Evolutionary conservation across 495 filamentous ascomycete genomes (phyloP).

Genomic region (Podospora appendiculata): DNA sequence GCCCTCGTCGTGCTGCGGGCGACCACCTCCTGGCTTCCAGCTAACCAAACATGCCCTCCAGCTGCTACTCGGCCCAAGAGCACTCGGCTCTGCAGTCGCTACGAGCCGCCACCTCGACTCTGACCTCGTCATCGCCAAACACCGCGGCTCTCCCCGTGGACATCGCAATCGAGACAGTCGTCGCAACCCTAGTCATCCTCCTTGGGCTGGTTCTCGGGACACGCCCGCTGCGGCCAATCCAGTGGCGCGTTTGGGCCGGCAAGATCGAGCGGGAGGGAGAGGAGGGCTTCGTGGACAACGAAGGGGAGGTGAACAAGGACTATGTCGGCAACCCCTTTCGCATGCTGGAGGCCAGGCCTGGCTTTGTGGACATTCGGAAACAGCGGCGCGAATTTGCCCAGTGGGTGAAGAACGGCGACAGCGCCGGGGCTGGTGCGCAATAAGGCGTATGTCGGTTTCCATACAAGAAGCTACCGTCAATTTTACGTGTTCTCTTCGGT

Average conservation of each 20-base stretch:
- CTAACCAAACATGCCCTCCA: constrained; percentile 18
- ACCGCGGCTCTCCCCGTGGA: constrained; percentile 57
- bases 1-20: not conserved
- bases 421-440: not conserved
- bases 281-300: constrained; percentile 61
- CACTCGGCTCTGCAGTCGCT: constrained; percentile 63
- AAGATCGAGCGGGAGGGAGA: constrained; percentile 70
- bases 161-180: constrained; percentile 66
- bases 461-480: not conserved
- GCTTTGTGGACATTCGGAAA: constrained; percentile 50
- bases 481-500: too few relatives aligned
- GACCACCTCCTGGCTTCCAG: not conserved
- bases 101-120: constrained; percentile 42
- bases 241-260: constrained; percentile 78
- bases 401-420: constrained; percentile 47
- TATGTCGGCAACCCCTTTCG: constrained; percentile 44
- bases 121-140: constrained; percentile 24
- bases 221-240: constrained; percentile 64
- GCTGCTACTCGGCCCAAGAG: constrained; percentile 82
- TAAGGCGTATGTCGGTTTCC: not conserved
- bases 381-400: constrained; percentile 71
- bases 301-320: constrained; percentile 48
- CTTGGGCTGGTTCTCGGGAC: constrained; percentile 63
- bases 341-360: constrained; percentile 36
- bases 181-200: constrained; percentile 62